These are phyloP conservation scores for Chamaecyparis obtusa DNA, from an alignment of 75 land plant species.

Conservation along the genomic window DNA sequence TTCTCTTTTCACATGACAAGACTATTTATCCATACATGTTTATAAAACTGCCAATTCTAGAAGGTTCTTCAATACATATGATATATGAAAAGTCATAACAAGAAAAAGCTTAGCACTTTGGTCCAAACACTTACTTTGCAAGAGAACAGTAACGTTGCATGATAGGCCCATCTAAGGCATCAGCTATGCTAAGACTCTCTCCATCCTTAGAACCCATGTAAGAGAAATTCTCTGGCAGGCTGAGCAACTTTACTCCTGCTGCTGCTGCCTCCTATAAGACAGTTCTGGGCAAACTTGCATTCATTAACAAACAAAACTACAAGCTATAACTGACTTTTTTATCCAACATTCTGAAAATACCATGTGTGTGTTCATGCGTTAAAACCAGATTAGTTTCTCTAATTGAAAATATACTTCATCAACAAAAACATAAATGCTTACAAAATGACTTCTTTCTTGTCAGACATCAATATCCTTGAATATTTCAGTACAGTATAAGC, in stretches of 20 bases:
- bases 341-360: not conserved
- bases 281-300: constrained; percentile 3
- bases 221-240: constrained; percentile 92
- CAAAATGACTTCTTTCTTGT: not conserved
- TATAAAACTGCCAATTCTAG: not conserved
- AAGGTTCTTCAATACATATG: not conserved
- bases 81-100: not conserved
- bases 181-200: constrained; percentile 76
- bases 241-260: constrained; percentile 84
- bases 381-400: not conserved
- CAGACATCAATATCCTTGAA: not conserved
- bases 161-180: constrained; percentile 84
- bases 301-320: not conserved
- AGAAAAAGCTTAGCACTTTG: not conserved
- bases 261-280: constrained; percentile 74
- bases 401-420: not conserved
- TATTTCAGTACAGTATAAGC: not conserved
- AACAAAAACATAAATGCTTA: not conserved
- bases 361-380: not conserved
- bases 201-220: constrained; percentile 65
- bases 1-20: not conserved
- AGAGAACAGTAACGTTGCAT: constrained; percentile 78
- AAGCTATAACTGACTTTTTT: not conserved
- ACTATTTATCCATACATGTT: not conserved
- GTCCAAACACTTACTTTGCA: constrained; percentile 61